Conservation (phyloP, 192 early-diverging fungal genomes). For the Coemansia sp. region DNA sequence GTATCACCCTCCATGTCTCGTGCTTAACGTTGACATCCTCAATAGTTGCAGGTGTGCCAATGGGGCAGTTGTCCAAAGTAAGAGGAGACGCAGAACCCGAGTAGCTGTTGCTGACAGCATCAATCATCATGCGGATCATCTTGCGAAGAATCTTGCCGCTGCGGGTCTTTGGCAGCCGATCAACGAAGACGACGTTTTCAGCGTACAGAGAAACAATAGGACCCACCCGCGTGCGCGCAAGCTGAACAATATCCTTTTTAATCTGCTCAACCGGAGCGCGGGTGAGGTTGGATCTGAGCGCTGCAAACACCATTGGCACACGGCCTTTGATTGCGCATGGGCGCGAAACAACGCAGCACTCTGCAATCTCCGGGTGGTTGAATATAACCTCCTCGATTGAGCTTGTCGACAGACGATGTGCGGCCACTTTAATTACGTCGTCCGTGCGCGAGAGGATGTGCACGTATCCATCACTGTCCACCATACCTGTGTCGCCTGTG, state of each 20-base stretch:
- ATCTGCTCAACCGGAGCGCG: slow-evolving; percentile 13
- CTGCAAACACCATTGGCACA: slow-evolving; percentile 66
- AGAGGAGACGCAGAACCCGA: neutral
- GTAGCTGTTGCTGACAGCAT: slow-evolving; percentile 40
- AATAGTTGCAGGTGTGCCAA: slow-evolving; percentile 75
- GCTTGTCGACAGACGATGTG: slow-evolving; percentile 80
- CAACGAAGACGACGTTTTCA: slow-evolving; percentile 64
- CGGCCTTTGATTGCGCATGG: slow-evolving; percentile 69
- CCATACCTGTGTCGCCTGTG: slow-evolving; percentile 79
- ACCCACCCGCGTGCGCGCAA: slow-evolving; percentile 70
- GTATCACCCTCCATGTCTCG: slow-evolving; percentile 51
- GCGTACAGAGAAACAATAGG: slow-evolving; percentile 80
- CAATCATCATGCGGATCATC: slow-evolving; percentile 71
- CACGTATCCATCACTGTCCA: slow-evolving; percentile 75
- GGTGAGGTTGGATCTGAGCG: slow-evolving; percentile 29
- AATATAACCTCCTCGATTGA: slow-evolving; percentile 76
- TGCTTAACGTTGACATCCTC: slow-evolving; percentile 66
- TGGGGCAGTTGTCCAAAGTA: slow-evolving; percentile 54
- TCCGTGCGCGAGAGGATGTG: slow-evolving; percentile 71
- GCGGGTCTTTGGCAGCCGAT: slow-evolving; percentile 80
- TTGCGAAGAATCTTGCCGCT: slow-evolving; percentile 82
- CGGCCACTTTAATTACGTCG: slow-evolving; percentile 86
- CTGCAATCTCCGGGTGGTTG: slow-evolving; percentile 62
- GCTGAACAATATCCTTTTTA: slow-evolving; percentile 57
- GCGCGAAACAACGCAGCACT: slow-evolving; percentile 69